Percentiles rank a stretch among this genome's conserved stretches.
phyloP scores from a whole-genome alignment of 2,329 filamentous ascomycete genomes.

The Lojkania enalia region DNA sequence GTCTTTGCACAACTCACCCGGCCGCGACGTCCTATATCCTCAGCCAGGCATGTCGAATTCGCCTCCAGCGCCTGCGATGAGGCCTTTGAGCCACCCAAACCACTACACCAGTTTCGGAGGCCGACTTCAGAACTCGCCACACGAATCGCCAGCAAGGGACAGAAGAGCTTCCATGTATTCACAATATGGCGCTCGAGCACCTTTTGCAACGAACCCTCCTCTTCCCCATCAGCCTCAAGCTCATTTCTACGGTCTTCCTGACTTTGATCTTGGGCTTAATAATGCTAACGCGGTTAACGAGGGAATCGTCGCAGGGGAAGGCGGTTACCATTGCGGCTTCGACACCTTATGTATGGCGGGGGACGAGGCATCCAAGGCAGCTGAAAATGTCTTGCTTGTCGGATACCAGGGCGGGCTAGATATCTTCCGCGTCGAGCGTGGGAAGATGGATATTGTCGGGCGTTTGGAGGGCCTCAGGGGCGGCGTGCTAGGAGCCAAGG shows the following conservation, averaged over 20 bases:
- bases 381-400: conserved; percentile 70
- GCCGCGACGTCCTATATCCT: conserved; percentile 35
- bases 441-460: conserved; percentile 69
- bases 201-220: conserved; percentile 60
- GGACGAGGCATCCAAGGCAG: conserved; percentile 46
- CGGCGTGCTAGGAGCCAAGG: conserved; percentile 78
- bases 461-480: conserved; percentile 77
- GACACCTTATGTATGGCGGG: conserved; percentile 64
- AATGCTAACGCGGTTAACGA: conserved; percentile 51
- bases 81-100: conserved; percentile 53
- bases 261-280: conserved; percentile 65
- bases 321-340: conserved; percentile 79
- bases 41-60: conserved; percentile 48
- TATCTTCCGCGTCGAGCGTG: conserved; percentile 72
- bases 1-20: conserved; percentile 39
- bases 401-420: conserved; percentile 82
- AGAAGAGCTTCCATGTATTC: conserved; percentile 59
- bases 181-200: conserved; percentile 46
- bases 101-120: conserved; percentile 50
- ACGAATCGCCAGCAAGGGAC: conserved; percentile 40
- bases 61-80: conserved; percentile 32
- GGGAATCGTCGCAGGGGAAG: conserved; percentile 64
- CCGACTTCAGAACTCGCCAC: conserved; percentile 36
- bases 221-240: conserved; percentile 74
- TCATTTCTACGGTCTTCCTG: conserved; percentile 75